Evolutionary conservation across 805 yeast species (phyloP).

Genomic region (Diddensiella santjacobensis): DNA sequence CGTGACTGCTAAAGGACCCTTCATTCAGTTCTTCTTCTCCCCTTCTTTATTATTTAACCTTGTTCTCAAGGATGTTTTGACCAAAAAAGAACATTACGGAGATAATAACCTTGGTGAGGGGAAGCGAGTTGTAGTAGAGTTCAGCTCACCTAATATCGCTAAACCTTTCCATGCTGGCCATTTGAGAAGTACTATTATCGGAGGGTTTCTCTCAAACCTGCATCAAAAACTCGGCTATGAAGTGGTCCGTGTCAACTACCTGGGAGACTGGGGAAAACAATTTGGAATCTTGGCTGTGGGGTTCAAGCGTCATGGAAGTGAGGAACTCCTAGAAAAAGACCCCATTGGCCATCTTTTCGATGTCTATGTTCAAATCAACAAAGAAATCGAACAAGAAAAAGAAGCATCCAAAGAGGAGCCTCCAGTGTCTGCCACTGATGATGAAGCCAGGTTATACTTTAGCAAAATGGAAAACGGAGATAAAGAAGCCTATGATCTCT

Average conservation of each 20-base stretch:
- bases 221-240: constrained; percentile 90
- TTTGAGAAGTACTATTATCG: constrained; percentile 94
- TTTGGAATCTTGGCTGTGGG: constrained; percentile 95
- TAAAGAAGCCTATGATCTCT: constrained; percentile 64
- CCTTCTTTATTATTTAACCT: constrained; percentile 61
- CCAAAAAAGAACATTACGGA: constrained; percentile 62
- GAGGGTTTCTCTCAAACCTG: constrained; percentile 88
- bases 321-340: constrained; percentile 62
- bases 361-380: constrained; percentile 84
- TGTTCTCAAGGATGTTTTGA: constrained; percentile 66
- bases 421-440: constrained; percentile 48
- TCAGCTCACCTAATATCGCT: constrained; percentile 97
- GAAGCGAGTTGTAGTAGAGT: constrained; percentile 76
- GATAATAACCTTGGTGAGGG: constrained; percentile 66
- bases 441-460: constrained; percentile 83
- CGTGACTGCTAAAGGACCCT: constrained; percentile 83
- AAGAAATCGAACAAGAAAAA: constrained; percentile 64
- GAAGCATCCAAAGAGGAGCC: constrained; percentile 46
- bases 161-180: constrained; percentile 99
- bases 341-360: constrained; percentile 94
- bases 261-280: constrained; percentile 99
- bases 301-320: constrained; percentile 78
- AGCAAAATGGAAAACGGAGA: constrained; percentile 93
- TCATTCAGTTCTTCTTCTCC: constrained; percentile 82
- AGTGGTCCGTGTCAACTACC: constrained; percentile 87